A percentile compares a stretch with the other conserved stretches of the same genome.
Evolutionary conservation across 2,329 filamentous ascomycete genomes (phyloP).

Genomic region (Aspergillus bombycis): DNA sequence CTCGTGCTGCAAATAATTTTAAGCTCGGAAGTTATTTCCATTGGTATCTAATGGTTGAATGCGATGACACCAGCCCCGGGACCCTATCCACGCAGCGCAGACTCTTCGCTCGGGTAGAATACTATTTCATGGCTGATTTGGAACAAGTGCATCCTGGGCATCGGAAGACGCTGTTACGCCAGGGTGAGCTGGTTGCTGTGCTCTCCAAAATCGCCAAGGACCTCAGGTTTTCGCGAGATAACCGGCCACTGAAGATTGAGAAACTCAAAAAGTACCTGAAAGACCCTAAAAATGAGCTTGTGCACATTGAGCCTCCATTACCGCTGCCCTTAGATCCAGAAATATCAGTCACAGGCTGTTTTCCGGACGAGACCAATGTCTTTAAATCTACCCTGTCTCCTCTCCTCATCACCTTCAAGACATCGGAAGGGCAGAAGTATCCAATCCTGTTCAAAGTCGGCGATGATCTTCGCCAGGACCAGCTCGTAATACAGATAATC

Average conservation of each 20-base stretch:
- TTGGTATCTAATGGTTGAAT: slow-evolving; percentile 99
- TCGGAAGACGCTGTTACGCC: slow-evolving; percentile 75
- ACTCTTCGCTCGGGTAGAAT: slow-evolving; percentile 90
- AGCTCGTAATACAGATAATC: slow-evolving; percentile 96
- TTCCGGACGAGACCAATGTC: slow-evolving; percentile 82
- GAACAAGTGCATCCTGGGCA: slow-evolving; percentile 73
- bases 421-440: slow-evolving; percentile 74
- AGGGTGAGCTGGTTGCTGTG: slow-evolving; percentile 86
- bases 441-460: slow-evolving; percentile 97
- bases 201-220: slow-evolving; percentile 88
- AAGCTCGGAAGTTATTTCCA: slow-evolving; percentile 92
- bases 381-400: slow-evolving; percentile 96
- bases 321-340: slow-evolving; percentile 87
- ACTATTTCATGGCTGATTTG: slow-evolving; percentile 91
- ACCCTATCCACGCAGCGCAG: slow-evolving; percentile 76
- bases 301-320: slow-evolving; percentile 80
- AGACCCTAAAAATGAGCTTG: slow-evolving; percentile 87
- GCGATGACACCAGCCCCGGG: slow-evolving; percentile 77
- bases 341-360: slow-evolving; percentile 75
- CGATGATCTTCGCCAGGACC: slow-evolving; percentile 93
- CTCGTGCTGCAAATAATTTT: slow-evolving; percentile 83
- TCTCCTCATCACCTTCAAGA: slow-evolving; percentile 88
- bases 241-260: slow-evolving; percentile 78
- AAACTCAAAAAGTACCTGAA: slow-evolving; percentile 80
- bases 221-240: slow-evolving; percentile 77